Evolutionary conservation across 2,329 filamentous ascomycete species (phyloP).

Genomic region (Macrophomina phaseolina): DNA sequence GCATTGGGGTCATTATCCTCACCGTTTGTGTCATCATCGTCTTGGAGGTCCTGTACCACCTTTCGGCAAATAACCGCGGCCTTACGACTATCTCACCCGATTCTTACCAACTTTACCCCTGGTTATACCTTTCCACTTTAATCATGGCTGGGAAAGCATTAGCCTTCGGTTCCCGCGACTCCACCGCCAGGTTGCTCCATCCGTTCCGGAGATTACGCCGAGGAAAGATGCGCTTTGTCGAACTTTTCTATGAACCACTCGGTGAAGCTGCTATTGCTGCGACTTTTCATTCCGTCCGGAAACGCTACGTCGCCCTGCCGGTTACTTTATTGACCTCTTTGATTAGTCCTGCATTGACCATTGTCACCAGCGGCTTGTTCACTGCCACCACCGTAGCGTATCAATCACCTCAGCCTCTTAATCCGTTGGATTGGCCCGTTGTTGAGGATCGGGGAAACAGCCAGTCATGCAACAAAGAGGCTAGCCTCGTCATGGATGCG

Average conservation of each 20-base stretch:
- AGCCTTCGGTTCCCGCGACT: neutral
- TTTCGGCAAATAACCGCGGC: neutral
- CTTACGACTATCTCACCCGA: neutral
- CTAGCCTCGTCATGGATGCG: too few species aligned
- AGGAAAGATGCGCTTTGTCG: neutral
- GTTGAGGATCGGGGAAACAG: too few species aligned
- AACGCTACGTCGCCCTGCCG: neutral
- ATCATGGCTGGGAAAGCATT: neutral
- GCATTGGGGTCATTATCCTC: neutral
- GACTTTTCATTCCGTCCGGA: neutral
- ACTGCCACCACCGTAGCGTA: too few species aligned
- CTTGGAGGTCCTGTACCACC: neutral
- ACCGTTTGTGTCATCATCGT: neutral
- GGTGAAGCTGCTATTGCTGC: neutral
- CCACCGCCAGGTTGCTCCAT: neutral
- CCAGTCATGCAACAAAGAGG: too few species aligned
- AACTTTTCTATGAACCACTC: neutral
- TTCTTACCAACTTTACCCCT: neutral
- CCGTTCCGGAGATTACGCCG: neutral
- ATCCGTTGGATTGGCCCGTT: too few species aligned
- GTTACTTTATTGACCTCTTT: neutral
- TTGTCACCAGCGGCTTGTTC: too few species aligned
- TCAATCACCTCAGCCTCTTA: too few species aligned
- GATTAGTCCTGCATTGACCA: neutral
- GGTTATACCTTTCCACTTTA: neutral